Conservation (phyloP, 352 stramenopile species). For the Phytopythium delawarense region DNA sequence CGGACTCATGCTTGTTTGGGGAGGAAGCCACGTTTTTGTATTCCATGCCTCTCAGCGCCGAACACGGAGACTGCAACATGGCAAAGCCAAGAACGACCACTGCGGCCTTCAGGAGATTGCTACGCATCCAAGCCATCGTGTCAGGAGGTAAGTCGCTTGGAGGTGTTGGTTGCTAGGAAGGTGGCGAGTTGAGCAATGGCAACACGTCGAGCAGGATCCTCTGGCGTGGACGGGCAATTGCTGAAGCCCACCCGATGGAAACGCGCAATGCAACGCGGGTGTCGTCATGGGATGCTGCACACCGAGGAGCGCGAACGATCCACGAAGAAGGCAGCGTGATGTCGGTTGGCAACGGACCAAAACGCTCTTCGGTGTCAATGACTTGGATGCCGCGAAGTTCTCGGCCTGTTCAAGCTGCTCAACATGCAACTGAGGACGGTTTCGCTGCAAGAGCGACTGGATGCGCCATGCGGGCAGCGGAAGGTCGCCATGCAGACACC, state of each 20-base stretch:
- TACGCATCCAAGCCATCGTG: neutral
- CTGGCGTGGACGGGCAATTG: neutral
- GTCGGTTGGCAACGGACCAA: neutral
- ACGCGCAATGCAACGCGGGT: neutral
- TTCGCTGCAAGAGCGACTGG: neutral
- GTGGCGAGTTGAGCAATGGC: neutral
- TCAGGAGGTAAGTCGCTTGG: neutral
- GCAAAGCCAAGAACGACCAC: neutral
- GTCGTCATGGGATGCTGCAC: constrained; percentile 3
- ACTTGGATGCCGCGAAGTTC: neutral
- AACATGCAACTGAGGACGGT: neutral
- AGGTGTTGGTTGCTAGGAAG: neutral
- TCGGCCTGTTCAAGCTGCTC: neutral
- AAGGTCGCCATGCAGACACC: neutral
- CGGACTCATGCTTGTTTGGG: too few species aligned
- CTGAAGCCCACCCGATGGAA: neutral
- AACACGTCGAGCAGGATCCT: neutral
- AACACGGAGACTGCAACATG: neutral
- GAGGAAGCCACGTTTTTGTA: too few species aligned
- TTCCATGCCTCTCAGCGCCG: neutral
- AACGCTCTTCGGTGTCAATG: neutral
- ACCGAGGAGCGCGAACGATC: neutral
- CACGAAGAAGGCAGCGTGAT: neutral
- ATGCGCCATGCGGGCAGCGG: neutral
- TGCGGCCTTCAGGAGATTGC: neutral